Percentiles rank a stretch among this genome's conserved stretches.
Conservation (phyloP, 441 rosid species). For the Gossypium davidsonii region DNA sequence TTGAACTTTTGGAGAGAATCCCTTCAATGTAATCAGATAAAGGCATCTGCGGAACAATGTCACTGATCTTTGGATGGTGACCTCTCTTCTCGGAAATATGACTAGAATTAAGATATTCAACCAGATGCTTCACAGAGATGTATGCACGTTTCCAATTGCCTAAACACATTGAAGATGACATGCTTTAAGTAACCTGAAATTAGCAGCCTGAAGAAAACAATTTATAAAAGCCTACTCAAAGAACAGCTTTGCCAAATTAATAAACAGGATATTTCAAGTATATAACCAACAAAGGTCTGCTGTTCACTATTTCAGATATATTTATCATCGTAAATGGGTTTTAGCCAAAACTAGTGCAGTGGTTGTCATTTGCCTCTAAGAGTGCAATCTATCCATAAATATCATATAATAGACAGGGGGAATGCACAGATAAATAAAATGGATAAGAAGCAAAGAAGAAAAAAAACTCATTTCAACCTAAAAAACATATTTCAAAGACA, state of each 20-base stretch:
- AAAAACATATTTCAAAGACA: neutral
- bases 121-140: conserved; percentile 70
- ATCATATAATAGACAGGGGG: neutral
- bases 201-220: conserved; percentile 23
- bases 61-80: conserved; percentile 26
- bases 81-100: conserved; percentile 34
- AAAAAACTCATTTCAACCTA: neutral
- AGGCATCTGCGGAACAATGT: conserved; percentile 51
- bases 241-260: conserved; percentile 3
- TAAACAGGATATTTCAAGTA: neutral
- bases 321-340: neutral
- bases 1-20: conserved; percentile 40
- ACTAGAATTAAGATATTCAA: conserved; percentile 44
- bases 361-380: neutral
- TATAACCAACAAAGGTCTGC: neutral
- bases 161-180: conserved; percentile 46
- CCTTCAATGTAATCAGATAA: conserved; percentile 73
- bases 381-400: neutral
- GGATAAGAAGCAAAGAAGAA: neutral
- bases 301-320: neutral
- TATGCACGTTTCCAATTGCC: conserved; percentile 92
- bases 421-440: neutral
- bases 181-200: conserved; percentile 31
- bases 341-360: neutral
- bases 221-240: conserved; percentile 14